These are phyloP conservation scores for Solanum ahanhuiri DNA, from an alignment of 257 asterid genomes.

Conservation along the genomic window DNA sequence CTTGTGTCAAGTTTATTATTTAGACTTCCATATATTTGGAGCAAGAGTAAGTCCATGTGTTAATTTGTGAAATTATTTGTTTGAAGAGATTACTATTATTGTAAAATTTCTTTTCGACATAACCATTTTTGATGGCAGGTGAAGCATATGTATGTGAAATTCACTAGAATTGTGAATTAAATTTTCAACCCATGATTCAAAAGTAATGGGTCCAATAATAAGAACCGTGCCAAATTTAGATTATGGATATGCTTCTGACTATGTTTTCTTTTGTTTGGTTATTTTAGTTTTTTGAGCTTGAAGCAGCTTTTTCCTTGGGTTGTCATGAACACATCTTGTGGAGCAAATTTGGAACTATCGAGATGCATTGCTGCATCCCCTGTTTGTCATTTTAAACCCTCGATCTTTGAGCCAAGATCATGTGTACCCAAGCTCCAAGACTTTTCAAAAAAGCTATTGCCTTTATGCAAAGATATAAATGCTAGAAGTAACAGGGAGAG, in stretches of 20 bases:
- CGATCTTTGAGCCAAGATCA: not conserved
- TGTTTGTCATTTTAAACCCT: not conserved
- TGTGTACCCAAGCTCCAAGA: slow-evolving; percentile 5
- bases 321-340: slow-evolving; percentile 12
- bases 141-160: not conserved
- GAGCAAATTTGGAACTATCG: slow-evolving; percentile 11
- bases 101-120: not conserved
- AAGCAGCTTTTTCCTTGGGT: not conserved
- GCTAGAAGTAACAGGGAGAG: slow-evolving; percentile 14
- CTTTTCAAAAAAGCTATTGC: slow-evolving; percentile 5
- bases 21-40: not conserved
- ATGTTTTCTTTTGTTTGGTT: not conserved
- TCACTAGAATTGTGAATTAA: not conserved
- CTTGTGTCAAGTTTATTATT: not conserved
- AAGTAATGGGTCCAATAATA: not conserved
- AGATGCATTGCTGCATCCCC: slow-evolving; percentile 2
- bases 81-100: not conserved
- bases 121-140: not conserved
- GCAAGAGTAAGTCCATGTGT: not conserved
- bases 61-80: not conserved
- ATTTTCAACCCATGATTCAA: not conserved
- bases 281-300: not conserved
- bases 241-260: not conserved
- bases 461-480: slow-evolving; percentile 12
- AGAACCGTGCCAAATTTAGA: not conserved